phyloP scores from a whole-genome alignment of 148 eudicot species.

The Fagopyrum tataricum region DNA sequence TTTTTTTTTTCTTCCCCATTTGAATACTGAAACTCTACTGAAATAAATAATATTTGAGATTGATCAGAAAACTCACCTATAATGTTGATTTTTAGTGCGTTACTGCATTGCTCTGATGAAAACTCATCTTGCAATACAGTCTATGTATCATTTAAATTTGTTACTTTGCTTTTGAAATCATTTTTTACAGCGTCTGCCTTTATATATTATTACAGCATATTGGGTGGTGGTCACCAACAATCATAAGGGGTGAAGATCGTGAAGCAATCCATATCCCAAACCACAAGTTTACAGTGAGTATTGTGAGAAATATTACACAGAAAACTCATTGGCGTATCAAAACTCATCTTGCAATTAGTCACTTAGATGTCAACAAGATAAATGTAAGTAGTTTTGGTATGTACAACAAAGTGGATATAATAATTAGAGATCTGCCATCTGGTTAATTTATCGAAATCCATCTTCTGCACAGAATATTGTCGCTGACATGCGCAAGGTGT shows the following conservation, averaged over 20 bases:
- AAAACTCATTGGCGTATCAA: slow-evolving; percentile 96
- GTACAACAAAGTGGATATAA: slow-evolving; percentile 8
- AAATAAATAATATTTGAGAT: not conserved
- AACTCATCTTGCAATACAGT: too few relatives aligned
- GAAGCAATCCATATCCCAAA: slow-evolving; percentile 95
- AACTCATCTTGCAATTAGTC: slow-evolving; percentile 78
- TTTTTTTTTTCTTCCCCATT: not conserved
- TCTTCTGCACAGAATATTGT: slow-evolving; percentile 59
- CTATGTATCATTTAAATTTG: too few relatives aligned
- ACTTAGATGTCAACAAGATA: slow-evolving; percentile 72
- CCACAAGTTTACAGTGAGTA: slow-evolving; percentile 85
- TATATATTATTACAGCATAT: slow-evolving; percentile 45
- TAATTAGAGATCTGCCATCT: slow-evolving; percentile 7
- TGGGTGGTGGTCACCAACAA: slow-evolving; percentile 99
- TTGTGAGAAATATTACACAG: slow-evolving; percentile 83
- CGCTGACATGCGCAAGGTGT: slow-evolving; percentile 96
- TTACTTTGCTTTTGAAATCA: too few relatives aligned
- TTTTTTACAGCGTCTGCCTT: too few relatives aligned
- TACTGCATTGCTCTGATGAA: too few relatives aligned
- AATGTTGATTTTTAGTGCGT: too few relatives aligned
- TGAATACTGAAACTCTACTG: not conserved
- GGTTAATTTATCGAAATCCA: not conserved
- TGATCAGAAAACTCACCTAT: slow-evolving; percentile 65
- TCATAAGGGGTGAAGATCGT: slow-evolving; percentile 91
- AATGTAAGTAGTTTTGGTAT: slow-evolving; percentile 44